Conservation (phyloP, 1,284 basidiomycete genomes). For the Lentinula novae-zelandiae region DNA sequence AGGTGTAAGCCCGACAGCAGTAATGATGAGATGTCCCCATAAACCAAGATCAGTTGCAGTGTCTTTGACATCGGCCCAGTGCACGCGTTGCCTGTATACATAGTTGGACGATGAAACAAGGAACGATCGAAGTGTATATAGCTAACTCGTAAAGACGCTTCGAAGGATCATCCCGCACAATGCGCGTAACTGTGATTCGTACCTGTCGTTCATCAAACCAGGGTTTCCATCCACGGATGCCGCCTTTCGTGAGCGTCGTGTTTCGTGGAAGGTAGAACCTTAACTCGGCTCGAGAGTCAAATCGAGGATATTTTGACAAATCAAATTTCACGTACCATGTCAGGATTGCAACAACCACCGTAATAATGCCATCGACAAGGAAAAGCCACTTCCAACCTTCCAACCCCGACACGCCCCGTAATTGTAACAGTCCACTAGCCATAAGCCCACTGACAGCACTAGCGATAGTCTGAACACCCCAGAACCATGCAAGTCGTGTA, state of each 20-base stretch:
- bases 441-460: slow-evolving; percentile 35
- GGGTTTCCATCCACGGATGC: slow-evolving; percentile 26
- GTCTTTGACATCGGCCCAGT: slow-evolving; percentile 32
- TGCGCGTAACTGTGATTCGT: slow-evolving; percentile 31
- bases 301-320: background rate
- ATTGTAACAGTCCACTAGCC: slow-evolving; percentile 32
- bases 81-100: slow-evolving; percentile 25
- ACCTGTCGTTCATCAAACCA: slow-evolving; percentile 31
- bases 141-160: slow-evolving; percentile 32
- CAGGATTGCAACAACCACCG: slow-evolving; percentile 26
- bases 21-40: slow-evolving; percentile 31
- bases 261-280: slow-evolving; percentile 33
- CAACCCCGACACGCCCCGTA: slow-evolving; percentile 30
- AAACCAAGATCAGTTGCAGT: slow-evolving; percentile 31
- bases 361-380: slow-evolving; percentile 34
- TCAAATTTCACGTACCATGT: slow-evolving; percentile 24
- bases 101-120: background rate
- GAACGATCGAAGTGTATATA: background rate
- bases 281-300: no score
- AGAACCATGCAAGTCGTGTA: slow-evolving; percentile 34
- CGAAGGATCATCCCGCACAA: slow-evolving; percentile 33
- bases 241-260: slow-evolving; percentile 25
- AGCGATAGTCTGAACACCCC: slow-evolving; percentile 33
- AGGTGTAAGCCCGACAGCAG: slow-evolving; percentile 31
- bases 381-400: slow-evolving; percentile 40